Base-by-base conservation (phyloP, 768 basidiomycete genomes). In the Kondoa malvinella region DNA sequence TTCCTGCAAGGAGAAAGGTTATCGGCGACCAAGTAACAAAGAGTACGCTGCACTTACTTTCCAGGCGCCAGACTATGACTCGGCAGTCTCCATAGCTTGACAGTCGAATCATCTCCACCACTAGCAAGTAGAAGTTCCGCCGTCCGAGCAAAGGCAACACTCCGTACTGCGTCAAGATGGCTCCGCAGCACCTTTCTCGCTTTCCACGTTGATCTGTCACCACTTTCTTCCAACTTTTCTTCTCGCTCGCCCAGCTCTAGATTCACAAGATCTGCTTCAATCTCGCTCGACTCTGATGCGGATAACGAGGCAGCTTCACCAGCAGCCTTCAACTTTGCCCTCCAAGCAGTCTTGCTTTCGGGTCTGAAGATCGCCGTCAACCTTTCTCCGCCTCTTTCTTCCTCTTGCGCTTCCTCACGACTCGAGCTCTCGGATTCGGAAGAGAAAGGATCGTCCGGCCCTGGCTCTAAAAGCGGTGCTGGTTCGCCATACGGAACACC, bases 11-110 rank as follows among this genome's bases (percentile, higher is more conserved):
- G 8, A n/a, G 29, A 50, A 1, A 29, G 1, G 12, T 31, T 14
- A n/a, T 17, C 56, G 4, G 26, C 27, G 16, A 31, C 29, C 2
- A 1, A 62, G 2, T 2, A 59, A 25, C 12, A 50, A 29, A 34
- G 34, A 27, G 27, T 2, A 32, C 21, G 14, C 29, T 50, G 29
- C 31, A 84, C 89, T 76, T 79, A 92, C 89, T 82, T 82, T 67
- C 85, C 84, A 57, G 63, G 4, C 8, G 57, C 8, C 15, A 68
- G 40, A 33, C 3, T 66, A 1, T 66, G 34, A 4, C 56, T 34
- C 27, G 33, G 94, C 89, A 79, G 90, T 83, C 89, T 83, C 95
- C 95, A 99, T 65, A 96, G 83, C 77, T 99, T 99, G 66, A 97
- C 86, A 4, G 90, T 92, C 76, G 84, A 88, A 75, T 99, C 95